Evolutionary conservation across 1,139 yeast genomes (phyloP), one percentile per base, ranked within the genome.

Genomic region (Pneumocystis sp.): DNA sequence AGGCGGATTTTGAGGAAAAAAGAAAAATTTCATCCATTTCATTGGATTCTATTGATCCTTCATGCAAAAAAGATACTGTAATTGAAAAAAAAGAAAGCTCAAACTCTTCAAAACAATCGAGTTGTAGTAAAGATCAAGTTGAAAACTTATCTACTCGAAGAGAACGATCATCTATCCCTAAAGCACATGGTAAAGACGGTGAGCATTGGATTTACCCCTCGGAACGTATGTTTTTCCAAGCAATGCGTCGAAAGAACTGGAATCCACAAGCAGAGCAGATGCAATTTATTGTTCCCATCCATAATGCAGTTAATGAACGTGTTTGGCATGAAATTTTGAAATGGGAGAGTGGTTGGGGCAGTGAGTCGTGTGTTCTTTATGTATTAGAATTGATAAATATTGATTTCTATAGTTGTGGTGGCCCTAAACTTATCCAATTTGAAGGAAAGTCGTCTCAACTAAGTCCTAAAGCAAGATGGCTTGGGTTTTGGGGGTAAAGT

Each of bases 201-300:
- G 76, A 78, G 2, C 87, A 90, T 77, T 93, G 98, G 98, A 82
- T 93, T 1, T 93, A 93, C 73, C 98, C 98, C 10, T 87, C 96
- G 1, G 96, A 93, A 74, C 89, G 89, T 74, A 97, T 91, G 77
- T 93, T 93, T 73, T 93, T 80, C 74, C 95, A 89, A 68, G 97
- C 97, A 17, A 93, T 93, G 97, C 80, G 82, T 70, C 83, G 97
- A 68, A 93, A 93, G 73, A 83, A 87, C 68, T 89, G 96, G 91
- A 81, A 85, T 65, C 97, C 97, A 1, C 78, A 83, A 19, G 87
- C 88, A 0, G 75, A 77, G 8, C 97, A 91, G 73, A 93, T 93
- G 97, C 79, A 83, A 70, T 83, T 95, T 0, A 89, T 93, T 56
- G 96, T 93, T 1, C 97, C 97, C 0, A 86, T 93, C 62, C 98